Percentiles rank a stretch among this genome's conserved stretches.
These are phyloP conservation scores for Cadophora luteo-olivacea DNA, from an alignment of 2,329 filamentous ascomycete species.

Conservation along the genomic window DNA sequence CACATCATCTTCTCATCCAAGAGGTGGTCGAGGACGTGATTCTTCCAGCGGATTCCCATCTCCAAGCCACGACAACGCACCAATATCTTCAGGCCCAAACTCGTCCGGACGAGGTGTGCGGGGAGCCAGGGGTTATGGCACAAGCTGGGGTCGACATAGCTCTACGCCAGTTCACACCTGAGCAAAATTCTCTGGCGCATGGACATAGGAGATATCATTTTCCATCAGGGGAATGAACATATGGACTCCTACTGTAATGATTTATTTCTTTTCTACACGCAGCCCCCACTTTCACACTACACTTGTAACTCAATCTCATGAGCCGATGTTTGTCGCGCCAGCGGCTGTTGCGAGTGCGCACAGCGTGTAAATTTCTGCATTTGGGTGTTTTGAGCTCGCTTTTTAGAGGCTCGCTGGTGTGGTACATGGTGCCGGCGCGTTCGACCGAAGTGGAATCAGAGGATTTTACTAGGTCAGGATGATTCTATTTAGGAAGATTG, in stretches of 20 bases:
- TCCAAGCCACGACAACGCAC: constrained; percentile 35
- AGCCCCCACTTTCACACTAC: constrained; percentile 39
- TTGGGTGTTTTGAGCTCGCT: constrained; percentile 34
- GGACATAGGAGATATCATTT: constrained; percentile 18
- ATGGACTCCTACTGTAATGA: constrained; percentile 35
- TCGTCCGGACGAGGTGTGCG: constrained; percentile 34
- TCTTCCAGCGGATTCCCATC: constrained; percentile 37
- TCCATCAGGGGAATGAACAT: constrained; percentile 19
- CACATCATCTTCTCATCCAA: constrained; percentile 37
- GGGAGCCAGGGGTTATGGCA: constrained; percentile 38
- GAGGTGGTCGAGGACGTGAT: constrained; percentile 43
- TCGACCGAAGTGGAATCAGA: constrained; percentile 9
- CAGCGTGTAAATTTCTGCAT: constrained; percentile 41
- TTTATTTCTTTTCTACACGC: constrained; percentile 39
- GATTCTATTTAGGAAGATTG: background rate
- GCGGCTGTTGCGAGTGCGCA: constrained; percentile 41
- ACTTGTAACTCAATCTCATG: constrained; percentile 44
- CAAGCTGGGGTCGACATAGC: constrained; percentile 39
- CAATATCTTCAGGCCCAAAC: constrained; percentile 35
- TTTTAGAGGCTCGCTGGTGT: constrained; percentile 27
- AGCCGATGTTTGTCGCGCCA: constrained; percentile 42
- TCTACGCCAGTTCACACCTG: constrained; percentile 43
- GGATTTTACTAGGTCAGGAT: background rate
- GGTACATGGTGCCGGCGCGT: constrained; percentile 11
- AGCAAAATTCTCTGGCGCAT: constrained; percentile 24